Percentiles rank a stretch among this genome's conserved stretches.
Evolutionary conservation across 352 stramenopile genomes (phyloP).

Genomic region (Phytopythium aichiense): DNA sequence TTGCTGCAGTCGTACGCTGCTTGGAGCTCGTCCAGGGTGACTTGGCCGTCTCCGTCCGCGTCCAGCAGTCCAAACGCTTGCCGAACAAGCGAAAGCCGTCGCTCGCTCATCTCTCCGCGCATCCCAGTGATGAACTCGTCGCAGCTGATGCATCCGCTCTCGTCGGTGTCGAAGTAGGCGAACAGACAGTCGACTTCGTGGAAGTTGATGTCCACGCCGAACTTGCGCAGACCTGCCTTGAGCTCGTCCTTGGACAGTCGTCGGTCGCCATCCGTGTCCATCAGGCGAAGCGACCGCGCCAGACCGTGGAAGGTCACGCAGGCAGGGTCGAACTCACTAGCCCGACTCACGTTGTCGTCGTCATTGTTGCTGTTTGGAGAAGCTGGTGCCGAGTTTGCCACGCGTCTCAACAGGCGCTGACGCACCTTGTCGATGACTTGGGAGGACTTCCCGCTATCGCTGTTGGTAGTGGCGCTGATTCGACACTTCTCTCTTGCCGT

Average conservation of each 20-base stretch:
- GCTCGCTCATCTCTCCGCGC: slow-evolving; percentile 37
- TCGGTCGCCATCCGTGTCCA: slow-evolving; percentile 40
- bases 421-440: slow-evolving; percentile 23
- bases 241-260: slow-evolving; percentile 57
- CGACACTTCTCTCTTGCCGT: neutral
- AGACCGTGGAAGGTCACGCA: slow-evolving; percentile 28
- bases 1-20: slow-evolving; percentile 40
- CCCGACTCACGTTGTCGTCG: neutral
- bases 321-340: neutral
- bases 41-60: slow-evolving; percentile 34
- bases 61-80: slow-evolving; percentile 73
- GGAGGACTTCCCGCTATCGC: slow-evolving; percentile 10
- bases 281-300: slow-evolving; percentile 32
- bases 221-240: slow-evolving; percentile 42
- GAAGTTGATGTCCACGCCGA: slow-evolving; percentile 57
- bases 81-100: slow-evolving; percentile 51
- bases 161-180: slow-evolving; percentile 58
- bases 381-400: neutral
- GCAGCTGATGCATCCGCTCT: slow-evolving; percentile 58
- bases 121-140: slow-evolving; percentile 68
- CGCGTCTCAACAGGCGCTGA: slow-evolving; percentile 9
- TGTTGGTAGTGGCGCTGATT: neutral
- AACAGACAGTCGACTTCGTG: slow-evolving; percentile 71
- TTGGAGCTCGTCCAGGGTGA: slow-evolving; percentile 53
- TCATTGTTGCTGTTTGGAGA: slow-evolving; percentile 3